Percentiles rank a stretch among this genome's conserved stretches.
These are phyloP conservation scores for Spathaspora gorwiae DNA, from an alignment of 805 yeast genomes.

Conservation along the genomic window DNA sequence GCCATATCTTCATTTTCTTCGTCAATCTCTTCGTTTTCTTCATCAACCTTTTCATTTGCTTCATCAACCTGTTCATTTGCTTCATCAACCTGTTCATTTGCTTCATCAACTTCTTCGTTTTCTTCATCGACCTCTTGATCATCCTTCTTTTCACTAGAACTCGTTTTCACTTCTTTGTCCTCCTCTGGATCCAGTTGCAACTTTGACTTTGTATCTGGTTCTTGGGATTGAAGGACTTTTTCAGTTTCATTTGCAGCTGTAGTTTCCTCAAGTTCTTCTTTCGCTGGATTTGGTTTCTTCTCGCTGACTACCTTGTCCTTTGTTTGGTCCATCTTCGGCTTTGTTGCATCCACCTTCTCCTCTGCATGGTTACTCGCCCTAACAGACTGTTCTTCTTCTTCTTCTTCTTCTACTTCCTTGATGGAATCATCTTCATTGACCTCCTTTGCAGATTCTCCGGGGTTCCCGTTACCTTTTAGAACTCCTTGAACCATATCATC, in stretches of 20 bases:
- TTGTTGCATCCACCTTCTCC: background rate
- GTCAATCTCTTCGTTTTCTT: background rate
- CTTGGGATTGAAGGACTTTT: background rate
- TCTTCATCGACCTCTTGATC: background rate
- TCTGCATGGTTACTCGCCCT: background rate
- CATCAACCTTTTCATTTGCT: background rate
- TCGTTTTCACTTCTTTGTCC: background rate
- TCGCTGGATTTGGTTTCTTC: background rate
- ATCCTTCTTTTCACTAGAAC: background rate
- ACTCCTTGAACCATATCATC: slow-evolving; percentile 48
- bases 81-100: background rate
- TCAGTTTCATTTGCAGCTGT: background rate
- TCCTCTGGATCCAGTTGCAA: background rate
- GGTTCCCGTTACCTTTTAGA: slow-evolving; percentile 17
- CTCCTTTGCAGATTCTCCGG: slow-evolving; percentile 1
- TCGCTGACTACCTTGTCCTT: background rate
- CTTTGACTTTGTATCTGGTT: background rate
- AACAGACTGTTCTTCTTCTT: background rate
- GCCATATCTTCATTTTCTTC: background rate
- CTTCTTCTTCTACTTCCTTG: background rate
- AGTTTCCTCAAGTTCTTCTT: background rate
- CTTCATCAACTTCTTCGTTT: background rate
- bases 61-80: background rate
- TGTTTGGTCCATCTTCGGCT: background rate
- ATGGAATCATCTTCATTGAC: background rate